These are phyloP conservation scores for Mortierella sp. DNA, from an alignment of 371 early-diverging fungal species.

Conservation along the genomic window DNA sequence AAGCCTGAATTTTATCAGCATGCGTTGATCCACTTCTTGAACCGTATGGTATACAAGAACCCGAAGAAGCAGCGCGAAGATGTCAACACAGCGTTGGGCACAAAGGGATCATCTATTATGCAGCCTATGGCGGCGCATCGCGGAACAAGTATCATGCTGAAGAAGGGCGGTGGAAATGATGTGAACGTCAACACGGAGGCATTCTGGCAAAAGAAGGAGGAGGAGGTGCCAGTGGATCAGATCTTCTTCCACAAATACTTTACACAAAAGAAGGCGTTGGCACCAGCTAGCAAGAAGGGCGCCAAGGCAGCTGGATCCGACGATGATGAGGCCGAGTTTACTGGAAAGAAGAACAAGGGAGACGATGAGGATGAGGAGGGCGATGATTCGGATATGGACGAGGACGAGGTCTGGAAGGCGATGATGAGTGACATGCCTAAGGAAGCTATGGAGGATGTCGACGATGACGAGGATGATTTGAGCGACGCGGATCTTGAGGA, in stretches of 20 bases:
- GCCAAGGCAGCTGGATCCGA: conserved; percentile 57
- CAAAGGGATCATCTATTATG: conserved; percentile 71
- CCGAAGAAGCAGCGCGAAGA: conserved; percentile 80
- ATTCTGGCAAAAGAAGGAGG: conserved; percentile 67
- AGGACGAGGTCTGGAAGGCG: conserved; percentile 78
- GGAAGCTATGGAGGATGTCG: conserved; percentile 66
- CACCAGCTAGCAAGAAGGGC: conserved; percentile 37
- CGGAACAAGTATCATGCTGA: conserved; percentile 52
- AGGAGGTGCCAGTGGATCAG: conserved; percentile 74
- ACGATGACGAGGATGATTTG: conserved; percentile 67
- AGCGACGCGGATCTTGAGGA: conserved; percentile 63
- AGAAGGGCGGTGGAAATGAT: conserved; percentile 55
- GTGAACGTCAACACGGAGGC: conserved; percentile 69
- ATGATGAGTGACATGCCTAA: conserved; percentile 79
- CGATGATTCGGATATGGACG: conserved; percentile 65
- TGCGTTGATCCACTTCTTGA: conserved; percentile 93
- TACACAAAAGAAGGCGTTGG: conserved; percentile 62
- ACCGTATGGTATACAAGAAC: conserved; percentile 95
- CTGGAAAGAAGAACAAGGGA: conserved; percentile 59
- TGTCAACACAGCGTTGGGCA: conserved; percentile 44
- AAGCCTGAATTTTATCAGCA: conserved; percentile 91
- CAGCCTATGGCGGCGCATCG: conserved; percentile 62
- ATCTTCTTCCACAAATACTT: conserved; percentile 90
- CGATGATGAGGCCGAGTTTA: conserved; percentile 53
- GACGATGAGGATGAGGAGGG: conserved; percentile 59